Percentiles rank a stretch among this genome's conserved stretches.
Conservation (phyloP, 2,329 filamentous ascomycete species). For the Graphiopsis chlorocephala region DNA sequence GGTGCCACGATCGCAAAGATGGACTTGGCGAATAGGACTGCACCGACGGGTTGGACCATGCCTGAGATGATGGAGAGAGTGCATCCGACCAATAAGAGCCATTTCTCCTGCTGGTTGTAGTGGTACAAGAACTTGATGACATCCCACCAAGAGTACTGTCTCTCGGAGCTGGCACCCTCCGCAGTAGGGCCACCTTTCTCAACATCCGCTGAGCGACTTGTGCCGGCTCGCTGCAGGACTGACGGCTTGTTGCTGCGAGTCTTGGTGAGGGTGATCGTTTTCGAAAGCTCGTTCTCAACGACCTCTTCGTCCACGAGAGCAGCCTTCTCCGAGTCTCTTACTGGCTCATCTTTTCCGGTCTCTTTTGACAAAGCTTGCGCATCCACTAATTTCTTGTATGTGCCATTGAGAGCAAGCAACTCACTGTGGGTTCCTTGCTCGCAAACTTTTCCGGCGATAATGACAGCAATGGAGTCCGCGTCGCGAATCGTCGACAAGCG, state of each 20-base stretch:
- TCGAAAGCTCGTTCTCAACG: conserved; percentile 28
- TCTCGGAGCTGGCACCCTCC: conserved; percentile 23
- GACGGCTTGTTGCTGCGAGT: background rate
- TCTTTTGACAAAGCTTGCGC: conserved; percentile 30
- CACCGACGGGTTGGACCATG: conserved; percentile 48
- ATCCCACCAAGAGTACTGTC: conserved; percentile 40
- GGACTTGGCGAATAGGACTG: conserved; percentile 48
- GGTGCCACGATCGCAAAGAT: conserved; percentile 62
- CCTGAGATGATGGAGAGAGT: conserved; percentile 55
- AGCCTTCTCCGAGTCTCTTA: conserved; percentile 23
- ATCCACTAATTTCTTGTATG: conserved; percentile 42
- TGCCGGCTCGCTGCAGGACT: background rate
- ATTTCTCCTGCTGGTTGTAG: conserved; percentile 71
- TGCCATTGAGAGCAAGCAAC: conserved; percentile 51
- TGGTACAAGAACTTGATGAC: conserved; percentile 59
- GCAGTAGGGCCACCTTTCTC: background rate
- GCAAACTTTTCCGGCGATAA: conserved; percentile 67
- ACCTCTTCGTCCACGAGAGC: conserved; percentile 30
- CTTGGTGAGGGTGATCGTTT: background rate
- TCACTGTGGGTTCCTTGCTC: conserved; percentile 75
- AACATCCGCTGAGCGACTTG: background rate
- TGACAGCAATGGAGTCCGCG: conserved; percentile 74
- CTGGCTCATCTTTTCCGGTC: conserved; percentile 14
- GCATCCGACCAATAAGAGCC: conserved; percentile 57
- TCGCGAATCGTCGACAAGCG: conserved; percentile 71